Percentiles rank a stretch among this genome's conserved stretches.
Evolutionary conservation across 371 early-diverging fungal species (phyloP).

Genomic region (Vairimorpha necatrix): DNA sequence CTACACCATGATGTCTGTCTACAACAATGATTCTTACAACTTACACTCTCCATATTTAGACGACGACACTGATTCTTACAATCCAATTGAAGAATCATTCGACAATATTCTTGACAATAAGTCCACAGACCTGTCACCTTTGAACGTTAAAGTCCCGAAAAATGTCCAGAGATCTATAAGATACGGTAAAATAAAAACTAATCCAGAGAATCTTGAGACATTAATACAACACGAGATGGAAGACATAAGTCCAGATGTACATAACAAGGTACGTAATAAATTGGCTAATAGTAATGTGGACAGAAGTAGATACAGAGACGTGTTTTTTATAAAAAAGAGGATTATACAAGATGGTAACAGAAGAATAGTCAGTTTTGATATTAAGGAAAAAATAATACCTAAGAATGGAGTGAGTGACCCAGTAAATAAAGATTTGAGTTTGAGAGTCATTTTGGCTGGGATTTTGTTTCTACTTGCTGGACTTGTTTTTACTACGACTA

Average conservation of each 20-base stretch:
- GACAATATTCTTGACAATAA: neutral
- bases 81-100: neutral
- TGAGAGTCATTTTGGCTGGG: conserved; percentile 33
- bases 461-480: conserved; percentile 54
- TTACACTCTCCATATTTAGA: neutral
- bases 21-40: neutral
- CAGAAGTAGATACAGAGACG: conserved; percentile 52
- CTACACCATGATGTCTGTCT: neutral
- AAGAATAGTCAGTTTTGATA: conserved; percentile 52
- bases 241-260: conserved; percentile 56
- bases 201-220: conserved; percentile 26
- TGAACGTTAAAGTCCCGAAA: conserved; percentile 9
- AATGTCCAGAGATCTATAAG: conserved; percentile 19
- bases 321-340: conserved; percentile 58
- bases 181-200: conserved; percentile 40
- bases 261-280: conserved; percentile 38
- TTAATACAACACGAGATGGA: conserved; percentile 49
- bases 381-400: conserved; percentile 58
- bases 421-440: conserved; percentile 33
- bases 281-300: conserved; percentile 39
- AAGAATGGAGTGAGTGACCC: conserved; percentile 3
- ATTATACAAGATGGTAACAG: conserved; percentile 50
- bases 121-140: neutral
- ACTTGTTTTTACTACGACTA: conserved; percentile 57
- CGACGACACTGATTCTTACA: neutral